Percentiles rank a stretch among this genome's conserved stretches.
phyloP scores from a whole-genome alignment of 257 asterid species.

The Gentiana dahurica region DNA sequence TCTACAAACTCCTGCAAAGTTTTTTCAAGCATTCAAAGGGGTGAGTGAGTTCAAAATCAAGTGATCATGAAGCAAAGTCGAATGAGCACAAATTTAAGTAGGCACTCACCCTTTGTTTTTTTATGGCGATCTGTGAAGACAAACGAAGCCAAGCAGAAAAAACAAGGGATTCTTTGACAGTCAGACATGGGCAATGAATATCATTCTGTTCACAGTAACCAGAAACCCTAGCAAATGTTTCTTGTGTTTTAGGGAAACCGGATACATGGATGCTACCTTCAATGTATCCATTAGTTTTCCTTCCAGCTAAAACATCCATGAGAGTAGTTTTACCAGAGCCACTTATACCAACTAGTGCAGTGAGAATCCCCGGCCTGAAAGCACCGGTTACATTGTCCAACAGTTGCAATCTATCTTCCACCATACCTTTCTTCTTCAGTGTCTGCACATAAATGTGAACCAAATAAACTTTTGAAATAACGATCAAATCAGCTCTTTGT shows the following conservation, averaged over 20 bases:
- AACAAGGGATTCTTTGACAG: constrained; percentile 69
- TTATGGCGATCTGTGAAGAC: constrained; percentile 49
- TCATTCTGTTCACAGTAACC: constrained; percentile 97
- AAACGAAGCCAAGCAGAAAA: constrained; percentile 87
- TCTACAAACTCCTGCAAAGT: constrained; percentile 70
- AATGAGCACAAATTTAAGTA: neutral
- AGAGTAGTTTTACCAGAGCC: constrained; percentile 97
- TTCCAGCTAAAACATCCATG: constrained; percentile 93
- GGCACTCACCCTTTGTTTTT: constrained; percentile 60
- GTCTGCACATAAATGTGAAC: constrained; percentile 32
- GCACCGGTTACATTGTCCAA: constrained; percentile 78
- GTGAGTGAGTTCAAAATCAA: neutral
- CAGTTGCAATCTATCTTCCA: constrained; percentile 60
- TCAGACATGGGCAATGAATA: constrained; percentile 85
- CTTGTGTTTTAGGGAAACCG: constrained; percentile 81
- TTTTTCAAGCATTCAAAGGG: constrained; percentile 1
- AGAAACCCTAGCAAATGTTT: constrained; percentile 90
- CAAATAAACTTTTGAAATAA: neutral
- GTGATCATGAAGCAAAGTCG: neutral
- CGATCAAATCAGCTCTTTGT: neutral
- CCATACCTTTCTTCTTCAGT: constrained; percentile 71
- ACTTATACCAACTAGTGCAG: constrained; percentile 92
- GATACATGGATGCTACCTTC: constrained; percentile 73
- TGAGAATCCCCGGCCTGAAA: constrained; percentile 90
- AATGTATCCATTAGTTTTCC: constrained; percentile 83